Conservation (phyloP, 2,329 filamentous ascomycete species). For the Phaeosphaeriaceae sp. region DNA sequence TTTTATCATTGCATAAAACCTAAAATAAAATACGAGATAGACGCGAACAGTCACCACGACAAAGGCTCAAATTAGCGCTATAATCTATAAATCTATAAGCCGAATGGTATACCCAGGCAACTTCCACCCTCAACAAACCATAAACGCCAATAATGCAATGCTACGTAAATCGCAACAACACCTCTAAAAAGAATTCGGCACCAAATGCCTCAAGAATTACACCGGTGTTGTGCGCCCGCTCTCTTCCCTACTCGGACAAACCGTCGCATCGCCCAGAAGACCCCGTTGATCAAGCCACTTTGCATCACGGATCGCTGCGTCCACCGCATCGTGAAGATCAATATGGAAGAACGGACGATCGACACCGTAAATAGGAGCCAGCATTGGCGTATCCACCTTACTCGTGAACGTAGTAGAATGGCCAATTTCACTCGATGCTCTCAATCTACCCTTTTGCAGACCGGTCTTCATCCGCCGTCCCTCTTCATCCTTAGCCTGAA, state of each 20-base stretch:
- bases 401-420: background rate
- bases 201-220: no score
- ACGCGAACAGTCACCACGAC: no score
- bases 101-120: no score
- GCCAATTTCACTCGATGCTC: no score
- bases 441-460: background rate
- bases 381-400: background rate
- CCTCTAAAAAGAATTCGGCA: no score
- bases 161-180: no score
- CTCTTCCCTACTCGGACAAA: background rate
- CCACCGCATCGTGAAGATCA: slow-evolving; percentile 38
- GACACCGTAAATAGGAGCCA: slow-evolving; percentile 24
- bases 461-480: background rate
- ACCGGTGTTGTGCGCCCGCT: background rate
- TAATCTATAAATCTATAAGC: no score
- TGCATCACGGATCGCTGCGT: slow-evolving; percentile 32
- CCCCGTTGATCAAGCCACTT: slow-evolving; percentile 18
- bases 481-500: slow-evolving; percentile 15
- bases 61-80: no score
- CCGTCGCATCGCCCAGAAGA: background rate
- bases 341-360: slow-evolving; percentile 39
- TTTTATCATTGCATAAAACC: no score
- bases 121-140: no score
- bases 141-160: background rate
- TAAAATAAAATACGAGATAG: no score